These are phyloP conservation scores for Polytrichum formosum DNA, from an alignment of 225 moss, liverwort and hornwort species.

Conservation along the genomic window DNA sequence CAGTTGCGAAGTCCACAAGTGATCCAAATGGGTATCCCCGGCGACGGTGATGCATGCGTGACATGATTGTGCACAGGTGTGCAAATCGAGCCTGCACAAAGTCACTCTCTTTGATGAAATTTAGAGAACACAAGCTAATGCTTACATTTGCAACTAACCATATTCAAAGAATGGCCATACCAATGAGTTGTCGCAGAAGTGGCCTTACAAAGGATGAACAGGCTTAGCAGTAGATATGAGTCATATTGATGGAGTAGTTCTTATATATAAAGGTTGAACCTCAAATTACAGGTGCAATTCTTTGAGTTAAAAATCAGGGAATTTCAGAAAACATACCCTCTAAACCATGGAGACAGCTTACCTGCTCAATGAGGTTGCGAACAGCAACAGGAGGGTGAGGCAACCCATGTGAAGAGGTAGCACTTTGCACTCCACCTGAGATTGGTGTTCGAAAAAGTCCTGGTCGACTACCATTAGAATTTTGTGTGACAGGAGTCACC, in stretches of 20 bases:
- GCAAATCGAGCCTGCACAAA: slow-evolving; percentile 82
- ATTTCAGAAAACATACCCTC: too few relatives aligned
- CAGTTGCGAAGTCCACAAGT: slow-evolving; percentile 88
- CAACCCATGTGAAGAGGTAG: slow-evolving; percentile 70
- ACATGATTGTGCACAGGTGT: slow-evolving; percentile 95
- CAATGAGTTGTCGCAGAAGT: too few relatives aligned
- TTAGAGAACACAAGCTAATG: too few relatives aligned
- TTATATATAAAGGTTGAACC: too few relatives aligned
- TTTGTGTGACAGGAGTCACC: slow-evolving; percentile 1
- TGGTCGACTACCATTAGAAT: slow-evolving; percentile 32
- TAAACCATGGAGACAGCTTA: background rate
- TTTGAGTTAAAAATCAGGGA: background rate
- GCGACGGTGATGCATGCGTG: slow-evolving; percentile 95
- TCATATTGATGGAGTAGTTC: too few relatives aligned
- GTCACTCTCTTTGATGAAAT: background rate
- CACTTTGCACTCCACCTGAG: slow-evolving; percentile 70
- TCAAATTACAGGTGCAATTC: background rate
- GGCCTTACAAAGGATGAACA: too few relatives aligned
- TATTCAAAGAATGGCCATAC: too few relatives aligned
- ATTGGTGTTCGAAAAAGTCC: slow-evolving; percentile 65
- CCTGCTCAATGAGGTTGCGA: slow-evolving; percentile 69
- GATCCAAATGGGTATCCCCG: slow-evolving; percentile 97
- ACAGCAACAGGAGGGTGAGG: slow-evolving; percentile 66
- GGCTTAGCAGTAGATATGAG: too few relatives aligned
- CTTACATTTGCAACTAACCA: too few relatives aligned